phyloP scores from a whole-genome alignment of 163 green algal species.

The Chloromonas sp. region DNA sequence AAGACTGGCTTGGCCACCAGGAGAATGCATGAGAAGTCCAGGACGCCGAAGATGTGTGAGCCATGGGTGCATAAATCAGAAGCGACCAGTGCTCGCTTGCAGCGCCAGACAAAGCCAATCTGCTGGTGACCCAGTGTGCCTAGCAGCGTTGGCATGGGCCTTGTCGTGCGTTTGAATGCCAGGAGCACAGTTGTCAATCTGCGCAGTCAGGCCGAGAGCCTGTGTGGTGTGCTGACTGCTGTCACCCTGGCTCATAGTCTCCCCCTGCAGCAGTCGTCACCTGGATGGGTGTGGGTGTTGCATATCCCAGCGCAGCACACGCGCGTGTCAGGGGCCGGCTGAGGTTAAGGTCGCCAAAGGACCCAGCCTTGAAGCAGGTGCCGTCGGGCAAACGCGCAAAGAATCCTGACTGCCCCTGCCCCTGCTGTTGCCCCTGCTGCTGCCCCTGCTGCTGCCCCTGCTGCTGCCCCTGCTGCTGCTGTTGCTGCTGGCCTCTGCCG shows the following conservation, averaged over 20 bases:
- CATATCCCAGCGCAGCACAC: slow-evolving; percentile 83
- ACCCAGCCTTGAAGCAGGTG: slow-evolving; percentile 66
- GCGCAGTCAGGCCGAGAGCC: no score
- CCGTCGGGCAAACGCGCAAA: slow-evolving; percentile 65
- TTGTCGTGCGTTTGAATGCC: no score
- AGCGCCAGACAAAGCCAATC: no score
- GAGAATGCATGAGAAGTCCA: no score
- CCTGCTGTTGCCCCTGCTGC: slow-evolving; percentile 9
- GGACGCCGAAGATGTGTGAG: no score
- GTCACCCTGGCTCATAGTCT: not conserved
- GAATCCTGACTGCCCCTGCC: slow-evolving; percentile 26
- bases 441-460: slow-evolving; percentile 5
- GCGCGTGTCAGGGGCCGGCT: slow-evolving; percentile 79
- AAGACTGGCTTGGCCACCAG: not conserved
- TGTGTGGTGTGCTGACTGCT: no score
- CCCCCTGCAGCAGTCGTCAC: slow-evolving; percentile 20
- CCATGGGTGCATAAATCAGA: no score
- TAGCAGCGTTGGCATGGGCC: no score
- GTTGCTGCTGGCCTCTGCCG: slow-evolving; percentile 2
- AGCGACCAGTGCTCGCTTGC: no score
- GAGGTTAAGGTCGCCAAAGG: slow-evolving; percentile 88
- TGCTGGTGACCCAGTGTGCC: no score
- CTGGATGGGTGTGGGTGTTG: slow-evolving; percentile 92
- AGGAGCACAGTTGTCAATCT: no score
- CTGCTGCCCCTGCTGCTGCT: not conserved